These are phyloP conservation scores for Firmiana major DNA, from an alignment of 345 rosid species.

Conservation along the genomic window DNA sequence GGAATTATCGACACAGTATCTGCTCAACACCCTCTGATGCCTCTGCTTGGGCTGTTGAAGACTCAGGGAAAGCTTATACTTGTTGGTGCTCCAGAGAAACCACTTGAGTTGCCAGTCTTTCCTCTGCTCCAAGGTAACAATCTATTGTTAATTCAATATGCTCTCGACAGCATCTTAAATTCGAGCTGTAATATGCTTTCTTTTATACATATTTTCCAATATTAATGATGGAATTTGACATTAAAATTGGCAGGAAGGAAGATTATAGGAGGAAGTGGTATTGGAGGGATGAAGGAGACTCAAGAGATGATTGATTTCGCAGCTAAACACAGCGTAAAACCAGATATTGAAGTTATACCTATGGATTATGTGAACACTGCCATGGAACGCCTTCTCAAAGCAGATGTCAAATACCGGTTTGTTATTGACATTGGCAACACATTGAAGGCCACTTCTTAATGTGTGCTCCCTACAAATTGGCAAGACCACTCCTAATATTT, in stretches of 20 bases:
- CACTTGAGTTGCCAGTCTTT: conserved; percentile 27
- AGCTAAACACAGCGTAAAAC: conserved; percentile 38
- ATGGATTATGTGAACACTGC: conserved; percentile 50
- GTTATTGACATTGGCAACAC: conserved; percentile 59
- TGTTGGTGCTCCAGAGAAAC: conserved; percentile 33
- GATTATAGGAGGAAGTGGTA: conserved; percentile 37
- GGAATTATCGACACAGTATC: conserved; percentile 39
- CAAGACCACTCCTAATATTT: background rate
- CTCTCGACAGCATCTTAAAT: too few species aligned
- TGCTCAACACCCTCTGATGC: conserved; percentile 23
- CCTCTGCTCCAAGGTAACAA: conserved; percentile 24
- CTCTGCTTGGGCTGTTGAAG: conserved; percentile 31
- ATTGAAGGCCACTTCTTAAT: conserved; percentile 21
- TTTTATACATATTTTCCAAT: too few species aligned
- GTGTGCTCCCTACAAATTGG: background rate
- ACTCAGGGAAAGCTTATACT: conserved; percentile 31
- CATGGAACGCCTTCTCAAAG: conserved; percentile 39
- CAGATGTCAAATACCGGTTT: conserved; percentile 53
- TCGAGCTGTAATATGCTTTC: too few species aligned
- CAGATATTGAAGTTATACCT: conserved; percentile 50
- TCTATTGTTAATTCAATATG: too few species aligned
- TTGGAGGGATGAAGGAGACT: conserved; percentile 55
- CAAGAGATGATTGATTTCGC: conserved; percentile 59
- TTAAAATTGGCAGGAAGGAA: conserved; percentile 38
- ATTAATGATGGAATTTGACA: background rate